These are phyloP conservation scores for Cryphonectria parasitica DNA, from an alignment of 2,329 filamentous ascomycete genomes.

Conservation along the genomic window DNA sequence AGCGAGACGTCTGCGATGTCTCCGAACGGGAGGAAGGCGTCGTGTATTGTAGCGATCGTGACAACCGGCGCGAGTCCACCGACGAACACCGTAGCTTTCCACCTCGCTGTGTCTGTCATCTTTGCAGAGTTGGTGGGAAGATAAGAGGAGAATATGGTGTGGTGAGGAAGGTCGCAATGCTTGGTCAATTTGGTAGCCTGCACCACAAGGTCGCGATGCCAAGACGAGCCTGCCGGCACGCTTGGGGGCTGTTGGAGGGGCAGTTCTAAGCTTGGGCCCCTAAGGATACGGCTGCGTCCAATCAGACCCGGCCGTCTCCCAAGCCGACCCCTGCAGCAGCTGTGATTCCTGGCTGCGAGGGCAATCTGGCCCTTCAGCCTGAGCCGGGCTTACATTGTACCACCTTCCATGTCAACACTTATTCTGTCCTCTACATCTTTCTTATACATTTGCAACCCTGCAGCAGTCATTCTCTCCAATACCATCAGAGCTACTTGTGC, in stretches of 20 bases:
- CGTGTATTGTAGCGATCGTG: constrained; percentile 74
- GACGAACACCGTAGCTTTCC: constrained; percentile 92
- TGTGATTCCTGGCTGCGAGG: constrained; percentile 2
- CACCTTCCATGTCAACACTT: constrained; percentile 8
- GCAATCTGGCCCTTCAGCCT: constrained; percentile 18
- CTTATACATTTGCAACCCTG: constrained; percentile 11
- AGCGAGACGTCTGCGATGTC: constrained; percentile 91
- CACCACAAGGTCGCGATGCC: constrained; percentile 6
- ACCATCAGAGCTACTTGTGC: constrained; percentile 10
- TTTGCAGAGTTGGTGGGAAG: constrained; percentile 9
- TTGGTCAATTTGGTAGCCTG: not conserved
- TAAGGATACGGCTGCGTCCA: not conserved
- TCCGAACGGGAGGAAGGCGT: constrained; percentile 95
- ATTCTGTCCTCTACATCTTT: constrained; percentile 14
- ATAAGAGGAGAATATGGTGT: constrained; percentile 8
- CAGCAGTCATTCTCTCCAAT: not conserved
- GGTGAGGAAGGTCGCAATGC: constrained; percentile 13
- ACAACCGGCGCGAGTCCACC: constrained; percentile 84
- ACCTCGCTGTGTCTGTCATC: constrained; percentile 82
- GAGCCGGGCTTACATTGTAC: not conserved
- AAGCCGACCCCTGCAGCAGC: constrained; percentile 5
- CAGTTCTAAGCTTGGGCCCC: constrained; percentile 11
- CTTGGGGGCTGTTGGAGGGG: constrained; percentile 5
- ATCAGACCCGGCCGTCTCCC: not conserved
- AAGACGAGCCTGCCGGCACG: constrained; percentile 4